These are phyloP conservation scores for Salmacisia buchloeana DNA, from an alignment of 1,284 basidiomycete species.

Conservation along the genomic window DNA sequence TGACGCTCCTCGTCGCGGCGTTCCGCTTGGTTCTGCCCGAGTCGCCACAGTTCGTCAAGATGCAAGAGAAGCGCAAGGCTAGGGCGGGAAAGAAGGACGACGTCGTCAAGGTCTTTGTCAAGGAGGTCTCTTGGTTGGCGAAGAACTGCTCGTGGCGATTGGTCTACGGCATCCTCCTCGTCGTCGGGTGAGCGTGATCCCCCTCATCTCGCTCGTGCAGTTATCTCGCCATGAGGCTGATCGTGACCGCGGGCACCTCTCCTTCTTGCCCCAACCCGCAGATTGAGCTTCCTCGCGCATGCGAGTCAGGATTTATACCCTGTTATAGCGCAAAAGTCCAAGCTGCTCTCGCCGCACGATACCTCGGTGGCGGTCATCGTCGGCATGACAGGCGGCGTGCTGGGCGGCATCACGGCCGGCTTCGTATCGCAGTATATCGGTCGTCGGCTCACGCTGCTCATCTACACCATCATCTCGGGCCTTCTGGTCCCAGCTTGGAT, in stretches of 20 bases:
- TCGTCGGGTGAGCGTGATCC: not conserved
- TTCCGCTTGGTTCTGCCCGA: constrained; percentile 30
- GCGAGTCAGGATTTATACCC: constrained; percentile 18
- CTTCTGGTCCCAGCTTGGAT: constrained; percentile 36
- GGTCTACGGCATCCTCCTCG: constrained; percentile 16
- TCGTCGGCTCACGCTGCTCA: constrained; percentile 27
- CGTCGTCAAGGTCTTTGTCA: constrained; percentile 25
- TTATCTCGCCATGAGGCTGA: not conserved
- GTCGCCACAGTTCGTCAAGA: constrained; percentile 33
- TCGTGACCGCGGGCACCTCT: not conserved
- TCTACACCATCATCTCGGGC: constrained; percentile 21
- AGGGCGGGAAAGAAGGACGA: constrained; percentile 11
- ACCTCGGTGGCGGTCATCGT: constrained; percentile 30
- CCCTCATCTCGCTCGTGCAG: not conserved
- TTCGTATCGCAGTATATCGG: constrained; percentile 36
- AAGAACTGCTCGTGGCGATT: constrained; percentile 22
- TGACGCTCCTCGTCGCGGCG: constrained; percentile 23
- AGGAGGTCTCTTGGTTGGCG: constrained; percentile 16
- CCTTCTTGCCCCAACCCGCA: no score
- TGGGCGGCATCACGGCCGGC: constrained; percentile 32
- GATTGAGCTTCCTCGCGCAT: constrained; percentile 11
- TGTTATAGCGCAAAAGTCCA: not conserved
- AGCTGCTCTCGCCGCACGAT: not conserved
- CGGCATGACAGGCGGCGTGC: constrained; percentile 23
- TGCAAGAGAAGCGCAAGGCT: constrained; percentile 13